Base-by-base conservation (phyloP, 306 rosid species). In the Crataegus laevigata region DNA sequence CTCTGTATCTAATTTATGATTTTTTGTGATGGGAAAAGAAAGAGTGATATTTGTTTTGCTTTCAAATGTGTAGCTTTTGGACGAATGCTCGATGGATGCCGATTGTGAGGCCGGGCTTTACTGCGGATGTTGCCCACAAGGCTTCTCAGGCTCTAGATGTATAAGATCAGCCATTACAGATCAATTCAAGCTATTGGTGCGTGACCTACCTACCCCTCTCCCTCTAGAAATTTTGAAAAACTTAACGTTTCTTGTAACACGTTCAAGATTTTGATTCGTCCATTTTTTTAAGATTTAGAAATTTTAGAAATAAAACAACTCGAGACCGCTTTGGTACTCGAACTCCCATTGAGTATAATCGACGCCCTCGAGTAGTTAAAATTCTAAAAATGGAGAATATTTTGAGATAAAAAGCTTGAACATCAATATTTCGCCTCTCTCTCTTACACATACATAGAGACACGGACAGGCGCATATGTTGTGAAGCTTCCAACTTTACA, bases 181-280 rank as follows among this genome's bases (percentile, higher is more conserved):
- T 81, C 96, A 87, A 71, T 94, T 94, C 87, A 83, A 86, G 83
- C 90, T 91, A 71, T 21, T 88, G 78, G 97, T 94, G 90, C 73
- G 80, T 74, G 54, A 47, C 8, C 14, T n/a, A 11, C 6, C 47
- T 55, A 5, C 64, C 11, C 24, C 18, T 69, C 51, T n/a, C 57
- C 19, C 10, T 55, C 26, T n/a, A 47, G 54, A 47, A 47, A 47
- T 4, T 47, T 47, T 47, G 19, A 6, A 15, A 3, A 47, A 0
- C 7, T 47, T 47, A 15, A 5, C 21, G 8, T 47, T 47, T 47
- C 54, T 15, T 47, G 54, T 47, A 15, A 47, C 17, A 47, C 15
- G 15, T 47, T 47, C 6, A 47, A 55, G 22, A 19, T 55, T 22
- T 55, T 55, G 3, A 8, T n/a, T n/a, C 0, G 0, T 34, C 38